Base-by-base conservation (phyloP, 257 asterid genomes). In the Fraxinus quadrangulata region DNA sequence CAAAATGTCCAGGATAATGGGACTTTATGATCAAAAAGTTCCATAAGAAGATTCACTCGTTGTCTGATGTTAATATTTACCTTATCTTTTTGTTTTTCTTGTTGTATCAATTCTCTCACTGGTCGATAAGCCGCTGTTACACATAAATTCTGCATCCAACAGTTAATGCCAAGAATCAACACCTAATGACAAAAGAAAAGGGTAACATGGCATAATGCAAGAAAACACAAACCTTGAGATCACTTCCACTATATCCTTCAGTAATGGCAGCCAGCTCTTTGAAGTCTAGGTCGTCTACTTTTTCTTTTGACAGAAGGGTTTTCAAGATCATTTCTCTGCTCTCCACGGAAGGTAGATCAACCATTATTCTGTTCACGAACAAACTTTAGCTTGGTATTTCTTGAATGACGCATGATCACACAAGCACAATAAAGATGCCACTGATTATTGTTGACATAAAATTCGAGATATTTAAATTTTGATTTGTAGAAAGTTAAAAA, bases 171-270 rank as follows among this genome's bases (percentile, higher is more conserved):
- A 61, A 24, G 34, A 84, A 86, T 86, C n/a, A 82, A 78, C 61
- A 47, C 13, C 12, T 8, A 21, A 21, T 68, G 63, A 8, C 78
- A 59, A 65, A 75, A 75, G 33, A 11, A 63, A 63, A 63, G 3
- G 19, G 16, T 23, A 63, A 24, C 2, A 63, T 12, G 49, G 28
- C 42, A 11, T 66, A 65, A 51, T 21, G 59, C 21, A 51, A 34
- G 65, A 69, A 77, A 77, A 76, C 42, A 74, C 88, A 76, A 66
- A 94, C 99, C 99, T 95, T 95, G 68, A 95, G 99, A 89, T 95
- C 99, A 78, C 99, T 95, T 79, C 99, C 97, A 71, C 92, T 93
- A 71, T 91, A 95, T 82, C 99, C 99, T 85, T 95, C 99, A 5
- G 97, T 95, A 92, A 93, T 86, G 75, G 72, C 79, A 26, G 93